Base-by-base conservation (phyloP, 2,329 filamentous ascomycete species). In the Paracamarosporium sp. region DNA sequence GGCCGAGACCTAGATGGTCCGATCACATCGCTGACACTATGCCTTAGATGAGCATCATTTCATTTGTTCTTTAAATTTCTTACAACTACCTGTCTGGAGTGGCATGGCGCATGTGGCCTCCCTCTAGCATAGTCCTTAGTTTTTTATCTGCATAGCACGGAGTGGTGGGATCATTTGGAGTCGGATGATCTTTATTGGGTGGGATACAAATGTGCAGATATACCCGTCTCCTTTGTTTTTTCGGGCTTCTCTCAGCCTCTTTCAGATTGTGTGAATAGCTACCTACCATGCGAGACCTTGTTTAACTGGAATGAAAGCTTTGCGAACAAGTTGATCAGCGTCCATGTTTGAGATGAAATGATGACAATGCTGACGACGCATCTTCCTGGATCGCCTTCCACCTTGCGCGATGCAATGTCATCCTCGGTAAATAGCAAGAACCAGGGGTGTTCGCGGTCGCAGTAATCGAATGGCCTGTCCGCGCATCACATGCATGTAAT, bases 151-250 rank as follows among this genome's bases (percentile, higher is more conserved):
- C 52, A 54, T 54, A 6, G 27, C 43, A 17, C 25, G 30, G 46
- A 24, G 31, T 44, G 51, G 31, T 5, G 6, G 33, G 7, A 7
- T 1, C 22, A 48, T 43, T 36, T 25, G 52, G 43, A 41, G 52
- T 55, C 13, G 25, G 22, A 15, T n/a, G 30, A n/a, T 20, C 22
- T 48, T 2, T 25, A 35, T 35, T 45, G 35, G 35, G 13, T 40
- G 17, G 56, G 60, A 38, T 60, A 51, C 31, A 51, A 57, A 46
- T 53, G 51, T 47, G 53, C 47, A 53, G 52, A 55, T 51, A 57
- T 64, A 61, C 57, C 56, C 59, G 35, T 60, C 38, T 61, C 44
- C 25, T 59, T 50, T 56, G 35, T 59, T 28, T 33, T 33, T 25
- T 31, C 15, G 15, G 28, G 24, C 27, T 6, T 48, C 15, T 5